A percentile compares a stretch with the other conserved stretches of the same genome.
These are phyloP conservation scores for Rhynchosporium agropyri DNA, from an alignment of 2,329 filamentous ascomycete species.

Conservation along the genomic window DNA sequence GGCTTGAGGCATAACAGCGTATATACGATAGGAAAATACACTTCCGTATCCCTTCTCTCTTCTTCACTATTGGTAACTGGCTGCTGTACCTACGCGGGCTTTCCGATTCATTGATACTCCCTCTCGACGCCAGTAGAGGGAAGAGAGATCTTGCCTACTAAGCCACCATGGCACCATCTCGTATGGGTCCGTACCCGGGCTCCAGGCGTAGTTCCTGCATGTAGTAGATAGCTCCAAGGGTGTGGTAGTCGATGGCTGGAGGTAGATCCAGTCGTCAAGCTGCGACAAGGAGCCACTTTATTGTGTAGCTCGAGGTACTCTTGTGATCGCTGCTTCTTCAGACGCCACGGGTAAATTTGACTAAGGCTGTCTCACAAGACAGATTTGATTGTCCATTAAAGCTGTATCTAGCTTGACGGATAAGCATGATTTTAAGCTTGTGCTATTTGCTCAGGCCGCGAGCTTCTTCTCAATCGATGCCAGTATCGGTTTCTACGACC, in stretches of 20 bases:
- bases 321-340: background rate
- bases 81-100: background rate
- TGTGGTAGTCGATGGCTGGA: background rate
- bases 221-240: background rate
- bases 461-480: too few species aligned
- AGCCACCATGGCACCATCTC: background rate
- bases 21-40: slow-evolving; percentile 10
- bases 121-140: background rate
- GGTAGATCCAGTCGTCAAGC: background rate
- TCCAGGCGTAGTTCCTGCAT: background rate
- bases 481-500: background rate
- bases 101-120: slow-evolving; percentile 1
- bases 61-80: background rate
- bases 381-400: background rate
- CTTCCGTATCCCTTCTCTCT: background rate
- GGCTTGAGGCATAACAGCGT: background rate
- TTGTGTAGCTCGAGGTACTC: too few species aligned
- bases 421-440: too few species aligned
- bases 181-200: too few species aligned
- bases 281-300: slow-evolving; percentile 7
- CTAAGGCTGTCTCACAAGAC: background rate
- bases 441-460: too few species aligned
- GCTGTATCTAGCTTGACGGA: too few species aligned
- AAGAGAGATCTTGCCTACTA: background rate
- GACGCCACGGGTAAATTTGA: background rate